Conservation (phyloP, 495 filamentous ascomycete species). For the Lasiosphaeriaceae sp. region DNA sequence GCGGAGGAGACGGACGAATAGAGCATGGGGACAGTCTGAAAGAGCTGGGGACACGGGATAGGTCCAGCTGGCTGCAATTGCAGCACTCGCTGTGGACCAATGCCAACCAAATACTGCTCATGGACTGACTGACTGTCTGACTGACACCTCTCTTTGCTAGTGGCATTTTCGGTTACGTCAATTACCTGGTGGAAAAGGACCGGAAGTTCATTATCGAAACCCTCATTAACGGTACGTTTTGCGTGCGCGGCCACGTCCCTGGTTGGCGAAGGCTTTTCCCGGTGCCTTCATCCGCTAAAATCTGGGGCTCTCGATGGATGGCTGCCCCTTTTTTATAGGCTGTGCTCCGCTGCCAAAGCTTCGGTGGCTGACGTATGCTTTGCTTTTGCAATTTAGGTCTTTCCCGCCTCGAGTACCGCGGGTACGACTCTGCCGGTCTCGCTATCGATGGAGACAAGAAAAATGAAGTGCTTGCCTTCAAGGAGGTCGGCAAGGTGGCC, state of each 20-base stretch:
- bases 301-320: background rate
- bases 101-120: too few species aligned
- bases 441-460: constrained; percentile 98
- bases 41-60: background rate
- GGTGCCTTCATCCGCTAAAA: constrained; percentile 7
- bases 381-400: constrained; percentile 50
- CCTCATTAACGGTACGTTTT: constrained; percentile 79
- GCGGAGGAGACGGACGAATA: background rate
- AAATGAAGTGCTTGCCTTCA: constrained; percentile 94
- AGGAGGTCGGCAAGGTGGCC: constrained; percentile 98
- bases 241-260: constrained; percentile 7
- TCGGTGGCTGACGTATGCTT: constrained; percentile 20
- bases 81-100: background rate
- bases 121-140: too few species aligned
- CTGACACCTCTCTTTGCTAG: constrained; percentile 39
- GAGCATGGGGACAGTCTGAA: background rate
- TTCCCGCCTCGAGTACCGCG: constrained; percentile 86
- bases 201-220: constrained; percentile 91
- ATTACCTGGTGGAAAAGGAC: constrained; percentile 90
- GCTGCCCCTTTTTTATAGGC: background rate
- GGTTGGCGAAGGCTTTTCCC: constrained; percentile 5
- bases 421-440: constrained; percentile 95
- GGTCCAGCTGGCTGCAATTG: background rate
- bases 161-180: constrained; percentile 99
- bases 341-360: constrained; percentile 9